Base-by-base conservation (phyloP, 768 basidiomycete species). In the Russula sp. region DNA sequence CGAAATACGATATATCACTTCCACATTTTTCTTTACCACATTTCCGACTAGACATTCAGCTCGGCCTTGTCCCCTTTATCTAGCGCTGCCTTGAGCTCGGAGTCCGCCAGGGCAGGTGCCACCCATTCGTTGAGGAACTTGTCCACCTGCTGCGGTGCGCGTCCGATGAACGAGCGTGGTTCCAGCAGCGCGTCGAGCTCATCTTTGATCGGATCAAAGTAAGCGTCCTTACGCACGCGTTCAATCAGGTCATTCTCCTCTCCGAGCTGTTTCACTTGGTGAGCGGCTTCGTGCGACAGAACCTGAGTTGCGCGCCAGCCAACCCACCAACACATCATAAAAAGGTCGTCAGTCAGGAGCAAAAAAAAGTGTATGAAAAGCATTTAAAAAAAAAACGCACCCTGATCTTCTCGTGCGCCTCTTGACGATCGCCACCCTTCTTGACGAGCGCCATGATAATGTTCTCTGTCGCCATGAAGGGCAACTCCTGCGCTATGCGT, bases 391-490 rank as follows among this genome's bases (percentile, higher is more conserved):
- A 16, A 36, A 3, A 20, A 3, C 78, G 63, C 65, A 90, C 90
- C 61, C 96, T 79, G 70, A 98, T 93, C 76, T 91, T 89, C 75
- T 98, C 97, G 72, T 98, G 97, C 8, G 93, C 93, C 74, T 93
- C 93, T 72, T 98, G 97, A 38, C 97, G 82, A 74, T 98, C 95
- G 1, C 95, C 96, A 22, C 93, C 93, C 52, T 83, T 85, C 75
- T 91, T 97, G 65, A 98, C 97, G 46, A 99, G 84, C 1, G 93
- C 93, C 97, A 99, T 98, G 76, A 98, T 98, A 75, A 99, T 82
- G 73, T 99, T 99, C 75, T 99, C 97, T 2, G 97, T 99, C 5
- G 96, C 94, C 97, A 99, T 98, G 82, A 98, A 98, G 1, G 97
- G 97, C 38, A 99, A 81, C 73, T 99, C 97, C 73, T 98, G 92